phyloP scores from a whole-genome alignment of 139 green algal genomes.

The Bryopsis sp. region DNA sequence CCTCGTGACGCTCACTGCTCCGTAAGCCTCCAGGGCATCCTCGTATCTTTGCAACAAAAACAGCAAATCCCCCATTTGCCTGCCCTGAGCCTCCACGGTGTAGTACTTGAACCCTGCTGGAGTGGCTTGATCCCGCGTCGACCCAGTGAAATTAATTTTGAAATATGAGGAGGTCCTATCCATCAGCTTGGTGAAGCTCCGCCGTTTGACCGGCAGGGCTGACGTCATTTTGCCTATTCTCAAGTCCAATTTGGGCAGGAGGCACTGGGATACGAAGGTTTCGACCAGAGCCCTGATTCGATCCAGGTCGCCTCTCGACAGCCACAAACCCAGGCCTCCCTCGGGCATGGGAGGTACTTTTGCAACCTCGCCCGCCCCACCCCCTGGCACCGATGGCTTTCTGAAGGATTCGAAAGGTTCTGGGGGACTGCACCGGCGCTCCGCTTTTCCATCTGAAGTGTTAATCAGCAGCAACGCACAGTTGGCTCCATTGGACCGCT shows the following conservation, averaged over 20 bases:
- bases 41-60: slow-evolving; percentile 17
- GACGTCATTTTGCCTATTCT: slow-evolving; percentile 46
- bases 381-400: slow-evolving; percentile 18
- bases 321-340: slow-evolving; percentile 20
- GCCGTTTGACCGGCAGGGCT: neutral
- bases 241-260: slow-evolving; percentile 61
- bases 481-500: slow-evolving; percentile 24
- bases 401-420: slow-evolving; percentile 19
- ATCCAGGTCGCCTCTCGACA: slow-evolving; percentile 28
- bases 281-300: slow-evolving; percentile 28
- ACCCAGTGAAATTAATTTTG: neutral
- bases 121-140: neutral
- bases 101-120: slow-evolving; percentile 15
- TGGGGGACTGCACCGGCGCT: slow-evolving; percentile 25
- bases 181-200: slow-evolving; percentile 6
- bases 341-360: slow-evolving; percentile 15
- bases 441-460: slow-evolving; percentile 18
- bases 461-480: slow-evolving; percentile 52
- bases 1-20: slow-evolving; percentile 4
- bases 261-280: slow-evolving; percentile 26
- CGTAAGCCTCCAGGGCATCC: slow-evolving; percentile 16
- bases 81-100: slow-evolving; percentile 1
- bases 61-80: slow-evolving; percentile 17
- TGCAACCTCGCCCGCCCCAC: slow-evolving; percentile 30
- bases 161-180: slow-evolving; percentile 6